A percentile compares a stretch with the other conserved stretches of the same genome.
phyloP scores from a whole-genome alignment of 208 protist genomes.

The Trypanosoma avium region DNA sequence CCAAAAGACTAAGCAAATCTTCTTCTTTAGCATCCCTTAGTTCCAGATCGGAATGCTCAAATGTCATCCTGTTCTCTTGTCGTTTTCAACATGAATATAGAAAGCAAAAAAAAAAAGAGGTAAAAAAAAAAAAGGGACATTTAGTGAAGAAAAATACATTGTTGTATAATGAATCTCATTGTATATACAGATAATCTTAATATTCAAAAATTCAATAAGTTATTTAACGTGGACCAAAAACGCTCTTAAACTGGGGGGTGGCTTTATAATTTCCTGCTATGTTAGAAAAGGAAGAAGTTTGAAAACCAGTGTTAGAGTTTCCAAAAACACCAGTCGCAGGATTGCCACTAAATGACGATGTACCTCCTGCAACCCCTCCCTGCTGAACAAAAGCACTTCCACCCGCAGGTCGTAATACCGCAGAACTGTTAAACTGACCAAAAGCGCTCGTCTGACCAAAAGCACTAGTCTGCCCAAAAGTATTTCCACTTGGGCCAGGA shows the following conservation, averaged over 20 bases:
- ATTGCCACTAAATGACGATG: background rate
- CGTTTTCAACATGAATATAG: background rate
- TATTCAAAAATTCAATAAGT: constrained; percentile 11
- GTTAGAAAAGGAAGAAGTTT: constrained; percentile 39
- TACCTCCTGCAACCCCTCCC: constrained; percentile 6
- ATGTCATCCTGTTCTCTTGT: constrained; percentile 11
- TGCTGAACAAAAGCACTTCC: background rate
- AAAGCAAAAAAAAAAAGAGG: constrained; percentile 16
- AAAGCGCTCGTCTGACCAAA: too few species aligned
- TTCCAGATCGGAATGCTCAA: constrained; percentile 12
- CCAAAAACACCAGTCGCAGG: constrained; percentile 13
- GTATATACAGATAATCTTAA: background rate
- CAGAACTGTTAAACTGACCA: background rate
- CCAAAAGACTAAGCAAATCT: constrained; percentile 30
- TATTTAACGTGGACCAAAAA: constrained; percentile 31
- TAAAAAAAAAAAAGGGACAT: constrained; percentile 2
- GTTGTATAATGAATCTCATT: background rate
- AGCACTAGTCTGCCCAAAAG: constrained; percentile 2
- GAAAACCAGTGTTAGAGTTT: constrained; percentile 24
- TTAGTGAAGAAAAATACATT: background rate
- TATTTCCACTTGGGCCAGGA: background rate
- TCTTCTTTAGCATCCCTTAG: constrained; percentile 22
- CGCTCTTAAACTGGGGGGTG: constrained; percentile 38
- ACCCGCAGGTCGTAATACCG: background rate
- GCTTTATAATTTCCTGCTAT: constrained; percentile 44